Base-by-base conservation (phyloP, 805 yeast species). In the Ascoidea tarda region DNA sequence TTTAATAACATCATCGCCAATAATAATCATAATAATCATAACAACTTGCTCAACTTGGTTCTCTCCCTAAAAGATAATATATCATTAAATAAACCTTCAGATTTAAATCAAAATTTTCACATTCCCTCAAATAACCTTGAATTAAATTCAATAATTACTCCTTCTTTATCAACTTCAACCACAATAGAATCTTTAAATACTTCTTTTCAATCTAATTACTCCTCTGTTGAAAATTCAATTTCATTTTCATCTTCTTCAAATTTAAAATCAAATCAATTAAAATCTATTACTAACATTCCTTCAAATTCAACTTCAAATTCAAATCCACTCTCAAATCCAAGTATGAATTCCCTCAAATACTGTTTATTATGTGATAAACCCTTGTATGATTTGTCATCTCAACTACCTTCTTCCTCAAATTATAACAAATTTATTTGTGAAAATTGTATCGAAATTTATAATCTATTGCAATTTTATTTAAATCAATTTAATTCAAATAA, bases 281-380 rank as follows among this genome's bases (percentile, higher is more conserved):
- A 8, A 8, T 8, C 44, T 2, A 38, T 14, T 4, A 38, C 44
- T 10, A 38, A 8, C 44, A 38, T 38, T 4, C 8, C 44, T 10
- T 10, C 44, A 38, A 38, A 2, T 14, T 38, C 44, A 38, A 38
- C 8, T 38, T 14, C 44, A 38, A 38, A 2, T 14, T 38, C 44
- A 38, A 38, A 38, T 38, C 14, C 44, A 38, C 8, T 14, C 14
- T 38, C 44, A 10, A 14, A 38, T 16, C 42, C 59, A 16, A 54
- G 53, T 10, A 58, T 64, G 5, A 48, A 56, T 16, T 57, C 60
- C 1, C 51, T 72, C 49, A 68, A 66, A 50, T 64, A 63, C 49
- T 84, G 91, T 61, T 78, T 81, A n/a, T 67, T 84, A 10, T 84
- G 91, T 63, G 87, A 82, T 46, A 76, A 74, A 52, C 86, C 88